Evolutionary conservation across 2,329 filamentous ascomycete genomes (phyloP), one percentile per base, ranked within the genome.

Genomic region (Trichoderma breve): DNA sequence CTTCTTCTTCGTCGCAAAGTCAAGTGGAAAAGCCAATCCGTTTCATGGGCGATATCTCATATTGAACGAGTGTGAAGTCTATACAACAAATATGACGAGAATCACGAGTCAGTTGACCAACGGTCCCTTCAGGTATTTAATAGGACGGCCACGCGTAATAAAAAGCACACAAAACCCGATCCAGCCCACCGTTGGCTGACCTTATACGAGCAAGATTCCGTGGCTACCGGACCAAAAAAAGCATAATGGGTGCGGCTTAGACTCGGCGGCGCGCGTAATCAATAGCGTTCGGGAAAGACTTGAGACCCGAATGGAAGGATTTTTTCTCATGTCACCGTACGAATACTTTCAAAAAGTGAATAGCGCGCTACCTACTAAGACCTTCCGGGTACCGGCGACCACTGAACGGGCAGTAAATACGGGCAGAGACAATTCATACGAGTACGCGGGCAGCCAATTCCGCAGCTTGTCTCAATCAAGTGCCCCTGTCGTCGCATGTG

Each of bases 131-230:
- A 43, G 68, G 60, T 64, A 71, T 71, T 71, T 73, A 73, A 69
- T 66, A 36, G 74, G 70, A 51, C 30, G 39, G 26, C 55, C 58
- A 58, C 73, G 71, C 73, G 73, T 71, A 71, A 58, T 18, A 14
- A 24, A 39, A 36, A 62, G 7, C 34, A 26, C n/a, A 21, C 21
- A 47, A 57, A 39, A n/a, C 15, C 32, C 28, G 69, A 36, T 51
- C 58, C 69, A 65, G 69, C 53, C 34, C 69, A 66, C 60, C 26
- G 43, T 63, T 57, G 43, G 61, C 60, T 64, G 51, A 55, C 61
- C 32, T 36, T 32, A 68, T 62, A 62, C 67, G 57, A 70, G 57
- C 21, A 14, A 70, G 61, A 60, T 71, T 66, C 69, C 61, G 61
- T 58, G 53, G 53, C 34, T 51, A 65, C 69, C 61, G 69, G 39